Percentiles rank a stretch among this genome's conserved stretches.
Conservation (phyloP, 1,139 yeast species). For the Pichia inconspicua region DNA sequence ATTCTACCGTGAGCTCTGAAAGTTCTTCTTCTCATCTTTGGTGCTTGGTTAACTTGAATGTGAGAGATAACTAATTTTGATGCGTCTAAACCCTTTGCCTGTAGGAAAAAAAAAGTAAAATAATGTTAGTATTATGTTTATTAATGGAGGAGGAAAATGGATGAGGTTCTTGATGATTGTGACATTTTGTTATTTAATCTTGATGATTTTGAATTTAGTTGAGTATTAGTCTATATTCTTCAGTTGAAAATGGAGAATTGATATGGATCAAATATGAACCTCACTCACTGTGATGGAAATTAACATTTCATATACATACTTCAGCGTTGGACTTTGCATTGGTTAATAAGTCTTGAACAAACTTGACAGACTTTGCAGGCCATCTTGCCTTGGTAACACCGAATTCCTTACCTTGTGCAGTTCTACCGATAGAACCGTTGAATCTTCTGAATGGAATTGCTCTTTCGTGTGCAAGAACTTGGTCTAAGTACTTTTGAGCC, state of each 20-base stretch:
- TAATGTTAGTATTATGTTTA: slow-evolving; percentile 13
- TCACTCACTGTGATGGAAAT: too few species aligned
- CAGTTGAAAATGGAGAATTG: too few species aligned
- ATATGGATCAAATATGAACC: background rate
- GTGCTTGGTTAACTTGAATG: slow-evolving; percentile 99
- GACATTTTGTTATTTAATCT: too few species aligned
- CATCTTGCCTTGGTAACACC: slow-evolving; percentile 99
- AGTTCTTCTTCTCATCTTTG: slow-evolving; percentile 99
- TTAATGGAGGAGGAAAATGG: background rate
- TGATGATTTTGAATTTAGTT: background rate
- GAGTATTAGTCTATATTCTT: too few species aligned
- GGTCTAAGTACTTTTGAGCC: slow-evolving; percentile 94
- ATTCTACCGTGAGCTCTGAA: slow-evolving; percentile 99
- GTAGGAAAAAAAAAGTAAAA: slow-evolving; percentile 14
- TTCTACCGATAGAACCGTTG: slow-evolving; percentile 95
- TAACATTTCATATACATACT: slow-evolving; percentile 30
- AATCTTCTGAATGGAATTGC: slow-evolving; percentile 99
- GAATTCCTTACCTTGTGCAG: slow-evolving; percentile 99
- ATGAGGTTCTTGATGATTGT: too few species aligned
- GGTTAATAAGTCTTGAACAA: slow-evolving; percentile 86
- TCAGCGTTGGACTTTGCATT: slow-evolving; percentile 99
- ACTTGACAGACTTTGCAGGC: slow-evolving; percentile 99
- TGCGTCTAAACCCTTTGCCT: slow-evolving; percentile 94
- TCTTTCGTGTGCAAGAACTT: slow-evolving; percentile 97
- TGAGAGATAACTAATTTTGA: slow-evolving; percentile 90